Base-by-base conservation (phyloP, 768 basidiomycete species). In the Sarcodon aspratus region DNA sequence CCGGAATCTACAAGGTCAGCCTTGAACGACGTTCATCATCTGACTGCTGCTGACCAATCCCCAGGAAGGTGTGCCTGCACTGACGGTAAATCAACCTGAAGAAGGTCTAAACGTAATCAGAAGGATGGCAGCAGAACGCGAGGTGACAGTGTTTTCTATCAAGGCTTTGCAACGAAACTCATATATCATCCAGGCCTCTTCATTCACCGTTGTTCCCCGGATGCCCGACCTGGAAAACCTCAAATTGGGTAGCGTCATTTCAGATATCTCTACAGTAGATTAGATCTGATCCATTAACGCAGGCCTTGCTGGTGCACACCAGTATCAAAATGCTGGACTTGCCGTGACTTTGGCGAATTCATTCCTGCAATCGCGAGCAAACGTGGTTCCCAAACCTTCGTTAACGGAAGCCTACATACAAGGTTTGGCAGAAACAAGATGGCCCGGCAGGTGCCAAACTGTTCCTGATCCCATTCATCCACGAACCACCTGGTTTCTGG, bases 391-490 rank as follows among this genome's bases (percentile, higher is more conserved):
- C 3, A 62, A 62, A 7, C 55, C 55, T 7, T 51, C 58, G 2
- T 66, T 95, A 9, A 69, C 85, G 0, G 56, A 66, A 9, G 53
- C 70, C 2, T 82, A 88, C 52, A 58, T 80, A 33, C 57, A 66
- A 15, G 93, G 85, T 3, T 69, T 98, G 17, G 65, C 77, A 56
- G 65, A 71, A 15, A 74, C 92, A 3, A 77, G 70, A 51, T 99
- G 96, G 95, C 94, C 96, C 9, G 96, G 95, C 10, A 79, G 96
- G 42, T 99, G 96, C 61, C 96, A 99, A 66, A 76, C 75, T 8
- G 78, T 95, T 10, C 44, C 49, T 9, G 92, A 94, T 58, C 80
- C 81, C 1, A 59, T 54, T 12, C 60, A 75, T 36, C 45, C 64
- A 1, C 58, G 63, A 12, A 71, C 76, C 7, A 85, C 77, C 3